Evolutionary conservation across 805 yeast genomes (phyloP), one percentile per base, ranked within the genome.

Genomic region (Metschnikowia aberdeeniae): DNA sequence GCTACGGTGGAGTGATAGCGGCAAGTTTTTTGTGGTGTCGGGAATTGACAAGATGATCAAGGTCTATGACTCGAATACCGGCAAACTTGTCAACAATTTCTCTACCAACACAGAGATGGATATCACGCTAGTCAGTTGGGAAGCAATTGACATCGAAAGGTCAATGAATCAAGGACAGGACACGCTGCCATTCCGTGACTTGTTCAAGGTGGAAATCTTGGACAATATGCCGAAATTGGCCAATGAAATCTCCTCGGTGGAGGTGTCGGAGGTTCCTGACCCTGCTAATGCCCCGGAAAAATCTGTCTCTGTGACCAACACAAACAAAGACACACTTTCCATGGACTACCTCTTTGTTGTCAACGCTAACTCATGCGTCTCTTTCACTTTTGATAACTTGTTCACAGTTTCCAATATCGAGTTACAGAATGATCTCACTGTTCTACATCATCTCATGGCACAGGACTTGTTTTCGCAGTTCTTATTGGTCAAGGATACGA

Each of bases 1-100:
- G 13, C 60, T 68, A 6, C 52, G 59, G 22, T 72, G 63, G 63
- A 59, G 61, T 47, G 60, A 58, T 12, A 62, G 60, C 46, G 78
- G 78, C 0, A 62, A 63, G 34, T 66, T 54, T 41, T 64, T 79
- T 44, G 77, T 73, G 10, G 59, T 77, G 2, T 54, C 75, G 1
- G 81, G 80, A 6, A 50, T 60, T 1, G 78, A 76, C 49, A 68
- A 70, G 1, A 47, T 62, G 7, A 67, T 70, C 34, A 67, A 72
- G 42, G 58, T 79, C 1, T 75, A 74, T 44, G 75, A 73, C 47
- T 68, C 77, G 5, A 69, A 72, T 45, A 71, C 62, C 14, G 82
- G 83, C 1, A 64, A 63, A n/a, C 56, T 68, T 22, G 50, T 74
- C 28, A 61, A 62, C 31, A 50, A 49, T 26, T 47, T 54, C 17